Percentiles rank a stretch among this genome's conserved stretches.
Evolutionary conservation across 495 filamentous ascomycete genomes (phyloP).

Genomic region (Xylaria curta): DNA sequence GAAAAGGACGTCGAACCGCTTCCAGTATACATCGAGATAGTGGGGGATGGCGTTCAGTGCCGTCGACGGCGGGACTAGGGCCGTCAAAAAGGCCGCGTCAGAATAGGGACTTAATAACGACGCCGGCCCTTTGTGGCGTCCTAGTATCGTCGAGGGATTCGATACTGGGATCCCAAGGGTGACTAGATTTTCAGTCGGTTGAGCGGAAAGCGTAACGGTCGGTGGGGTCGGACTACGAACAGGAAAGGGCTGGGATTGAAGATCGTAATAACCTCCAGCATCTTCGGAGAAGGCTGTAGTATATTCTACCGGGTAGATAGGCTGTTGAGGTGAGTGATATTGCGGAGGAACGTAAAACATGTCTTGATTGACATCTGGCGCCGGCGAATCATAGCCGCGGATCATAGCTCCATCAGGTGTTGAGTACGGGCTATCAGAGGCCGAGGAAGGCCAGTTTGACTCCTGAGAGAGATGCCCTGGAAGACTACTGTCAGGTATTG

Average conservation of each 20-base stretch:
- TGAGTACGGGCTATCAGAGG: slow-evolving; percentile 57
- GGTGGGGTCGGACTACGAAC: slow-evolving; percentile 53
- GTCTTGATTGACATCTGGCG: slow-evolving; percentile 14
- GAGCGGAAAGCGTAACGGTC: slow-evolving; percentile 48
- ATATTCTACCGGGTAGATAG: slow-evolving; percentile 20
- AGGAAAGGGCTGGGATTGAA: slow-evolving; percentile 38
- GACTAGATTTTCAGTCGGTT: slow-evolving; percentile 48
- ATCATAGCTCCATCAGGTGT: slow-evolving; percentile 39
- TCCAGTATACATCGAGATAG: slow-evolving; percentile 56
- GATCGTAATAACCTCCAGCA: slow-evolving; percentile 32
- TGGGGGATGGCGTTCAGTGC: slow-evolving; percentile 44
- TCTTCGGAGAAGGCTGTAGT: slow-evolving; percentile 34
- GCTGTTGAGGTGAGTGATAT: slow-evolving; percentile 29
- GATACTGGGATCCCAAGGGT: slow-evolving; percentile 40
- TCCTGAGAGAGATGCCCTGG: slow-evolving; percentile 39
- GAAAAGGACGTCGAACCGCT: slow-evolving; percentile 47
- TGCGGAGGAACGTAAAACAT: slow-evolving; percentile 11
- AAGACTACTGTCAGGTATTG: slow-evolving; percentile 41
- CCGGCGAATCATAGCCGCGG: slow-evolving; percentile 35
- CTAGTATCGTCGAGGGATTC: slow-evolving; percentile 34
- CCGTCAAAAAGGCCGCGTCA: slow-evolving; percentile 41
- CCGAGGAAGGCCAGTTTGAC: slow-evolving; percentile 56
- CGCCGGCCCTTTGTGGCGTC: slow-evolving; percentile 44
- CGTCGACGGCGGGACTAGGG: slow-evolving; percentile 40
- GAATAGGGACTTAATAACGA: slow-evolving; percentile 40